Percentiles rank a stretch among this genome's conserved stretches.
These are phyloP conservation scores for Skeletonema menzelii DNA, from an alignment of 108 stramenopile genomes.

Conservation along the genomic window DNA sequence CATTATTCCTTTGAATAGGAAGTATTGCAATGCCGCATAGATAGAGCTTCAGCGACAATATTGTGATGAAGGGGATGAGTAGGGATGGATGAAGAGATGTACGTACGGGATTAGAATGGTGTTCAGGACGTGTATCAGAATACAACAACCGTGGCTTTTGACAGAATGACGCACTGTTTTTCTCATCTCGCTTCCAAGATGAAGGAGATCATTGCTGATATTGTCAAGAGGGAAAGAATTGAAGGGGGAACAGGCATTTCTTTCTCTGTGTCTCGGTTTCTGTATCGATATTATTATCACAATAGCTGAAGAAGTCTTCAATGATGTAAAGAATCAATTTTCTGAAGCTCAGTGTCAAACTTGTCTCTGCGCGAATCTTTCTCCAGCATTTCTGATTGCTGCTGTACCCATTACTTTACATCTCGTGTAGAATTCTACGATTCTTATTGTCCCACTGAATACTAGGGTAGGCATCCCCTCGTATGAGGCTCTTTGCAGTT, in stretches of 20 bases:
- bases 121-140: background rate
- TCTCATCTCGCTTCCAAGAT: background rate
- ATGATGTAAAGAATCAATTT: background rate
- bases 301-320: background rate
- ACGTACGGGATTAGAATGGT: background rate
- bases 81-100: background rate
- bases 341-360: background rate
- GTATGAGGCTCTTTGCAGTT: slow-evolving; percentile 52
- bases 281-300: slow-evolving; percentile 5
- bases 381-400: background rate
- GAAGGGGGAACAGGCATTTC: background rate
- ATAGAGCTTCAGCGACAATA: background rate
- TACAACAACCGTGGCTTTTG: background rate
- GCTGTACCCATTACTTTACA: background rate
- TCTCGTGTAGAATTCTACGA: slow-evolving; percentile 14
- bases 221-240: background rate
- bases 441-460: slow-evolving; percentile 44
- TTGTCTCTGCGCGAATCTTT: background rate
- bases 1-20: background rate
- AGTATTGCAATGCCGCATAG: background rate
- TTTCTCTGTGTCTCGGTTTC: slow-evolving; percentile 1
- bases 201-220: slow-evolving; percentile 1
- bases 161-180: background rate
- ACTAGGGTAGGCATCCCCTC: slow-evolving; percentile 52
- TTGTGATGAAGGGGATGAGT: background rate